Evolutionary conservation across 2,329 filamentous ascomycete genomes (phyloP).

Genomic region (Phoma sp.): DNA sequence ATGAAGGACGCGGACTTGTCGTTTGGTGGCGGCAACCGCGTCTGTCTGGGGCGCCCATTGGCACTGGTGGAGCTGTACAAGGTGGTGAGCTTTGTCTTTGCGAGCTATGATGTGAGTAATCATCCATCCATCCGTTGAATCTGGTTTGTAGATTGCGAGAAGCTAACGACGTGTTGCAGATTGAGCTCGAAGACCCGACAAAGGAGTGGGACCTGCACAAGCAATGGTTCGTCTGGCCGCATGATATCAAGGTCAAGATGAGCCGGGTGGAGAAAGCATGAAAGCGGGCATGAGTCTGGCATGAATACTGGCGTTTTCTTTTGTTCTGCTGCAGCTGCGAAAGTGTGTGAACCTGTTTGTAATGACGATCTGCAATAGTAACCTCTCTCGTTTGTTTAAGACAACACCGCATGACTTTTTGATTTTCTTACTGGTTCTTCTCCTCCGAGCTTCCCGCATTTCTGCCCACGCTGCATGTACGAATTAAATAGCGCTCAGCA

Average conservation of each 20-base stretch:
- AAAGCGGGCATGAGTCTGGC: too few species aligned
- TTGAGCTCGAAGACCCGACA: conserved; percentile 44
- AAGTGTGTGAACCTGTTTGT: too few species aligned
- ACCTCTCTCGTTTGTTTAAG: too few species aligned
- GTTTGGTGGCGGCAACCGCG: conserved; percentile 39
- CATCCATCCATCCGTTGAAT: background rate
- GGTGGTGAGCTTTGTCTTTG: conserved; percentile 59
- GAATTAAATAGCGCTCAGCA: too few species aligned
- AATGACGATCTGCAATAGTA: too few species aligned
- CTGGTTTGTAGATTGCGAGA: background rate
- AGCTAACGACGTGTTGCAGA: conserved; percentile 23
- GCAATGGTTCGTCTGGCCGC: conserved; percentile 51
- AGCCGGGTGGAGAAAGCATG: conserved; percentile 13
- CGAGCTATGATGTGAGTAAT: conserved; percentile 50
- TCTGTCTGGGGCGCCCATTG: conserved; percentile 38
- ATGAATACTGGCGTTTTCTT: too few species aligned
- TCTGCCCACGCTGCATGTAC: too few species aligned
- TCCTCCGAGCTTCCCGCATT: too few species aligned
- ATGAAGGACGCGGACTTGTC: conserved; percentile 46
- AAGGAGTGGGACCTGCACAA: conserved; percentile 50
- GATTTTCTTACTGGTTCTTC: too few species aligned
- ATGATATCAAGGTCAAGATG: conserved; percentile 39
- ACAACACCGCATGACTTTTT: too few species aligned
- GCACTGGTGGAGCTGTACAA: conserved; percentile 51
- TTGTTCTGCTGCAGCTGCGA: too few species aligned